These are phyloP conservation scores for Russula sp. DNA, from an alignment of 768 basidiomycete species.

Conservation along the genomic window DNA sequence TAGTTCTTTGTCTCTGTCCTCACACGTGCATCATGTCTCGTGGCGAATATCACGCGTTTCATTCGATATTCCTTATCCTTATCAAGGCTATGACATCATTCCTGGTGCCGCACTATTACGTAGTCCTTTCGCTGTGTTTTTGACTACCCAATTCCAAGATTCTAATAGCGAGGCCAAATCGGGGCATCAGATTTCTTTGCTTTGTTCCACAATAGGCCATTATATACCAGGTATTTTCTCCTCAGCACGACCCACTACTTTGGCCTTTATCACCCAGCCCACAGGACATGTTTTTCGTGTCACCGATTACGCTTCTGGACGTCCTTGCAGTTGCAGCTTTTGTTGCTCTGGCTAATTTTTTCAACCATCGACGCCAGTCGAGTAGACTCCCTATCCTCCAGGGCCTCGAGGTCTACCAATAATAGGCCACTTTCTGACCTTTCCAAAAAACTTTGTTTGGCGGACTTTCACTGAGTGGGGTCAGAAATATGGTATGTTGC, in stretches of 20 bases:
- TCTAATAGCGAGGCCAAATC: neutral
- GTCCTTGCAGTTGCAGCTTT: neutral
- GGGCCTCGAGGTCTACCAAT: conserved; percentile 16
- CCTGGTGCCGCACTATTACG: too few species aligned
- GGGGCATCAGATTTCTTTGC: too few species aligned
- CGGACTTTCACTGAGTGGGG: conserved; percentile 17
- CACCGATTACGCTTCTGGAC: conserved; percentile 5
- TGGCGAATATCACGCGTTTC: neutral
- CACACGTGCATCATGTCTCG: neutral
- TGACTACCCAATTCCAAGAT: neutral
- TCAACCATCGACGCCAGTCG: neutral
- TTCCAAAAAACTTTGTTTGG: conserved; percentile 19
- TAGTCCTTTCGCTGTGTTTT: neutral
- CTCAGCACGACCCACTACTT: neutral
- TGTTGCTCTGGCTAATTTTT: neutral
- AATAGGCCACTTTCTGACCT: conserved; percentile 10
- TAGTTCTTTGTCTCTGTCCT: too few species aligned
- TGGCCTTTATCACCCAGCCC: too few species aligned
- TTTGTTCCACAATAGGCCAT: neutral
- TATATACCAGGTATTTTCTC: neutral
- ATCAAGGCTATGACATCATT: neutral
- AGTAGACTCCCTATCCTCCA: conserved; percentile 7
- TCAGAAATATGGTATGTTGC: conserved; percentile 12
- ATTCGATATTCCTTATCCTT: neutral
- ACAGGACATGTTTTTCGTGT: neutral